Evolutionary conservation across 352 stramenopile genomes (phyloP).

Genomic region (Phytophthora melonis): DNA sequence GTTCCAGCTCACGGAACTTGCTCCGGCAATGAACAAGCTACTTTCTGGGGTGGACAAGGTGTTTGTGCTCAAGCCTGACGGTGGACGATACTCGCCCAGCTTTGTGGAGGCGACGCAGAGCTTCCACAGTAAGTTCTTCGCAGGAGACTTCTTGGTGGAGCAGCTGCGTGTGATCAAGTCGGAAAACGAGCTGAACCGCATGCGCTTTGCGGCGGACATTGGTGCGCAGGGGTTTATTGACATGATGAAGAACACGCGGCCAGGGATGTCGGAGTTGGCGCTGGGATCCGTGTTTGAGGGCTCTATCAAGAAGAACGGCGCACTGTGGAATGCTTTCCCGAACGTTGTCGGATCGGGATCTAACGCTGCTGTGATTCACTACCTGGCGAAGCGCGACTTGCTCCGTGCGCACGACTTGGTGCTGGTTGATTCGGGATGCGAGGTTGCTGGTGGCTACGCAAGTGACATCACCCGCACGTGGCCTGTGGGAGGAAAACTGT

Average conservation of each 20-base stretch:
- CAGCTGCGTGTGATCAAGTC: constrained; percentile 82
- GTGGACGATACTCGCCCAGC: constrained; percentile 55
- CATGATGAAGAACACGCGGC: constrained; percentile 76
- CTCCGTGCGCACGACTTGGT: constrained; percentile 74
- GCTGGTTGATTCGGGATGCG: constrained; percentile 86
- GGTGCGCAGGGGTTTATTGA: constrained; percentile 70
- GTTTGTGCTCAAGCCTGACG: constrained; percentile 73
- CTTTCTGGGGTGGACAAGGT: constrained; percentile 69
- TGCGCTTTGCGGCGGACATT: constrained; percentile 80
- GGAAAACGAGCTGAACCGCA: constrained; percentile 73
- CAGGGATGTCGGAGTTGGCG: constrained; percentile 78
- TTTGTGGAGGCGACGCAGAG: constrained; percentile 70
- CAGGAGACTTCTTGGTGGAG: constrained; percentile 80
- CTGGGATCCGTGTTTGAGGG: constrained; percentile 77
- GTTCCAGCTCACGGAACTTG: constrained; percentile 71
- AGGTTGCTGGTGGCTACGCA: constrained; percentile 80
- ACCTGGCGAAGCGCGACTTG: constrained; percentile 77
- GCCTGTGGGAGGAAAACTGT: constrained; percentile 61
- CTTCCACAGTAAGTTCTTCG: constrained; percentile 78
- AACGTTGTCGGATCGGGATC: constrained; percentile 81
- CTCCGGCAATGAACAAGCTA: constrained; percentile 57
- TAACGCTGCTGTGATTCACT: constrained; percentile 89
- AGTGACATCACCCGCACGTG: constrained; percentile 89
- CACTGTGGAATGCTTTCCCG: constrained; percentile 84
- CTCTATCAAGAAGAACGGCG: constrained; percentile 77